Conservation (phyloP, 305 asterid genomes). For the Stenogyne calaminthoides region DNA sequence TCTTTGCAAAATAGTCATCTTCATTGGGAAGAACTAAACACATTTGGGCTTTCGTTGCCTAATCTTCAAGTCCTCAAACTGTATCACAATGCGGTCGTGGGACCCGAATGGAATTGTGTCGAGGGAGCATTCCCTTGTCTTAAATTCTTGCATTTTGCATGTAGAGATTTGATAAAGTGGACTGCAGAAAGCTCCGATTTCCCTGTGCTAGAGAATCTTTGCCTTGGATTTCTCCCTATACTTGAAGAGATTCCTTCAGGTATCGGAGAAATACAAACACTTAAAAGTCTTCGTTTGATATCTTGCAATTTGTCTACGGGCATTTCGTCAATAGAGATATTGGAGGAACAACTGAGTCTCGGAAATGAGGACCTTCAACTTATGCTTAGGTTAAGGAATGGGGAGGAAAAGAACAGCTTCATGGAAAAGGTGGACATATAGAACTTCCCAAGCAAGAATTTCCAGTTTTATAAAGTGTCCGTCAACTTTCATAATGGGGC, state of each 20-base stretch:
- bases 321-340: not conserved
- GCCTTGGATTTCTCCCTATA: accelerated
- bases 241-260: slow-evolving; percentile 19
- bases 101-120: not conserved
- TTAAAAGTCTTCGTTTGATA: not conserved
- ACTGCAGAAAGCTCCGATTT: not conserved
- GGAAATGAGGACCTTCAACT: not conserved
- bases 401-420: not conserved
- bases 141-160: not conserved
- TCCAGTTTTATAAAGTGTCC: not conserved
- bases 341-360: not conserved
- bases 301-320: not conserved
- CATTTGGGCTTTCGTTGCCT: not conserved
- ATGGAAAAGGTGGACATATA: not conserved
- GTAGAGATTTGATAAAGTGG: not conserved
- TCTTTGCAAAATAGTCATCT: no score
- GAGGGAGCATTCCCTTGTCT: not conserved
- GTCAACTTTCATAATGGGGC: no score
- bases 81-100: not conserved
- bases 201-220: not conserved
- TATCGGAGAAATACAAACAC: slow-evolving; percentile 20
- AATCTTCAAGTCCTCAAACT: not conserved
- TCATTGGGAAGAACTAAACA: not conserved
- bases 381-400: not conserved
- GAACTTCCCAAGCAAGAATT: not conserved